Percentiles rank a stretch among this genome's conserved stretches.
Conservation (phyloP, 148 eudicot genomes). For the Cornus florida region DNA sequence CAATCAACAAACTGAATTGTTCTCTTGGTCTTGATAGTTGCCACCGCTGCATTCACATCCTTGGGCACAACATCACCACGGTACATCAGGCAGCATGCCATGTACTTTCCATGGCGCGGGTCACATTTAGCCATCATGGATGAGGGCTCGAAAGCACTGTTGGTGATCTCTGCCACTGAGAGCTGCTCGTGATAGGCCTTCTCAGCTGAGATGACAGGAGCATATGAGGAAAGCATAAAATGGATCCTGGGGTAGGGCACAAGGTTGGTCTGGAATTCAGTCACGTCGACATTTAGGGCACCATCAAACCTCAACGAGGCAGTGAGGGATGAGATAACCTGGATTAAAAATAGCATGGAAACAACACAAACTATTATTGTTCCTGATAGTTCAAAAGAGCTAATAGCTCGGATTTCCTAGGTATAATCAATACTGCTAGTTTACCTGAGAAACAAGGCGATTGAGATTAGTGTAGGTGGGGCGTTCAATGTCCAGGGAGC, state of each 20-base stretch:
- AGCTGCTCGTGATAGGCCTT: slow-evolving; percentile 46
- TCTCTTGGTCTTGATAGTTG: slow-evolving; percentile 42
- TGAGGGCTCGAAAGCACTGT: slow-evolving; percentile 42
- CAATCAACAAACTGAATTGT: slow-evolving; percentile 49
- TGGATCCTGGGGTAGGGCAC: slow-evolving; percentile 51
- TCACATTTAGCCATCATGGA: slow-evolving; percentile 55
- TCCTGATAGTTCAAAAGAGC: too few species aligned
- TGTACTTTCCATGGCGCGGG: slow-evolving; percentile 53
- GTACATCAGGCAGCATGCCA: slow-evolving; percentile 52
- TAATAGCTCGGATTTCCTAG: too few species aligned
- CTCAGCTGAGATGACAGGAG: slow-evolving; percentile 47
- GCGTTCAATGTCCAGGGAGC: slow-evolving; percentile 47
- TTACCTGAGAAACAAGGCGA: slow-evolving; percentile 48
- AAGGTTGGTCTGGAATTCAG: slow-evolving; percentile 48
- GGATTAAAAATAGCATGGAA: neutral
- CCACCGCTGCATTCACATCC: slow-evolving; percentile 43
- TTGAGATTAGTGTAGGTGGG: slow-evolving; percentile 49
- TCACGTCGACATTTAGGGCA: slow-evolving; percentile 45
- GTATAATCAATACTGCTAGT: too few species aligned
- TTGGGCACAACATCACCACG: slow-evolving; percentile 53
- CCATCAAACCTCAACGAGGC: slow-evolving; percentile 46
- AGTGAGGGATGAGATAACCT: slow-evolving; percentile 50
- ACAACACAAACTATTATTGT: neutral
- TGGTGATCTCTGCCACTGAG: slow-evolving; percentile 46
- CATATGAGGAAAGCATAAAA: slow-evolving; percentile 49